Evolutionary conservation across 2,329 filamentous ascomycete genomes (phyloP).

Genomic region (Fusarium mundagurra): DNA sequence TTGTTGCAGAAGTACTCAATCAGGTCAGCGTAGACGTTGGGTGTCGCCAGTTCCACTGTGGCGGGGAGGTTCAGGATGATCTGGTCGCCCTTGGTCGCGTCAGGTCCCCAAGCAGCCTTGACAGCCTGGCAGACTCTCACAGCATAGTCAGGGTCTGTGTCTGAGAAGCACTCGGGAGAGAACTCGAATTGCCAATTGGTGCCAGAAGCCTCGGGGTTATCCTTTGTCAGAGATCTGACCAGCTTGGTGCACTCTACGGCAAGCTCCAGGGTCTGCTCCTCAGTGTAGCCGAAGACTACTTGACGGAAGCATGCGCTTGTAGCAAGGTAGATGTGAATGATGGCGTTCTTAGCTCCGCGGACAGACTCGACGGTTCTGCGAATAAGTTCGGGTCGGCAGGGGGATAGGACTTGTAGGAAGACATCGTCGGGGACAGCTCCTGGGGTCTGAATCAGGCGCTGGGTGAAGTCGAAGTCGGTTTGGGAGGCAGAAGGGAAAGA

Average conservation of each 20-base stretch:
- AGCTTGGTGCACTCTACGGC: constrained; percentile 88
- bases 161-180: constrained; percentile 89
- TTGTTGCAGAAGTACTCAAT: constrained; percentile 94
- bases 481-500: constrained; percentile 95
- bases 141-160: constrained; percentile 85
- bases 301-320: constrained; percentile 95
- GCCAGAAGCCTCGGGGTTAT: constrained; percentile 65
- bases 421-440: constrained; percentile 70
- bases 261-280: constrained; percentile 82
- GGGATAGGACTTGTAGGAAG: constrained; percentile 89
- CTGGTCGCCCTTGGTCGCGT: constrained; percentile 68
- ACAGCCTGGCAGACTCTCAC: constrained; percentile 90
- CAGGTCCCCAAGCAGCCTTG: constrained; percentile 91
- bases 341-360: constrained; percentile 89
- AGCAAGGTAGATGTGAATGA: constrained; percentile 95
- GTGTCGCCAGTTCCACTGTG: constrained; percentile 93
- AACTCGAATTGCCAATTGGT: constrained; percentile 85
- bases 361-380: constrained; percentile 85
- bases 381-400: constrained; percentile 92
- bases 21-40: constrained; percentile 95
- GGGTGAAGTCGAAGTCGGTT: constrained; percentile 95
- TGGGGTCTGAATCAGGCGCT: constrained; percentile 75
- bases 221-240: constrained; percentile 90
- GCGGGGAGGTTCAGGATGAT: constrained; percentile 98
- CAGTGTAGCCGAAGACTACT: constrained; percentile 87